A percentile compares a stretch with the other conserved stretches of the same genome.
phyloP scores from a whole-genome alignment of 2,329 filamentous ascomycete species.

The Madurella fahalii region DNA sequence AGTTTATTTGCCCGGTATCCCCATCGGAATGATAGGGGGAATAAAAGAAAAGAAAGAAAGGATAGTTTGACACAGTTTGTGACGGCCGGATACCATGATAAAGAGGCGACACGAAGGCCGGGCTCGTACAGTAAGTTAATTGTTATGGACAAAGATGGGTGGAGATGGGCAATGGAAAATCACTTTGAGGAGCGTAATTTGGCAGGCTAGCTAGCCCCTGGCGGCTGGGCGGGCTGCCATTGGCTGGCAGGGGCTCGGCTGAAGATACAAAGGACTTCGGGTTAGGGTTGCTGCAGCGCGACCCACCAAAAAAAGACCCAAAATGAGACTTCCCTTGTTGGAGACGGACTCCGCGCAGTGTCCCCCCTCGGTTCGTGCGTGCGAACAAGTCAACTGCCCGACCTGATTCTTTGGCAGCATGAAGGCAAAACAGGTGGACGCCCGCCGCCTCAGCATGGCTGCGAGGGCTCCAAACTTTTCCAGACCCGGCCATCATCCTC shows the following conservation, averaged over 20 bases:
- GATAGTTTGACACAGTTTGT: too few relatives aligned
- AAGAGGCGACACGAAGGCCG: too few relatives aligned
- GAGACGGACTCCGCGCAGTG: constrained; percentile 25
- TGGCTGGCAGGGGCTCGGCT: constrained; percentile 13
- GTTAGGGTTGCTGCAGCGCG: constrained; percentile 22
- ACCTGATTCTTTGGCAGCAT: constrained; percentile 29
- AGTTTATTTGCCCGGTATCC: constrained; percentile 9
- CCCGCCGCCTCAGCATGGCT: constrained; percentile 27
- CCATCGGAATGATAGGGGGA: not conserved
- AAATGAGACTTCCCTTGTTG: constrained; percentile 29
- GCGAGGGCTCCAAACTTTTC: constrained; percentile 28
- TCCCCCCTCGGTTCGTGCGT: constrained; percentile 28
- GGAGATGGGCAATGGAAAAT: constrained; percentile 12
- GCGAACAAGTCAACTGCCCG: constrained; percentile 29
- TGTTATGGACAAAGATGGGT: not conserved
- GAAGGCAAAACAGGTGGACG: constrained; percentile 31
- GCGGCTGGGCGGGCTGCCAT: constrained; percentile 9
- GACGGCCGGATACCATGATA: too few relatives aligned
- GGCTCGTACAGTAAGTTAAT: not conserved
- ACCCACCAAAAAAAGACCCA: constrained; percentile 16
- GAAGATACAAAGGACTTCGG: constrained; percentile 21
- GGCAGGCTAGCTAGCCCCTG: constrained; percentile 10
- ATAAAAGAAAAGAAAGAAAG: not conserved
- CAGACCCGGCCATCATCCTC: constrained; percentile 22
- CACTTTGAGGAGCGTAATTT: constrained; percentile 17